These are phyloP conservation scores for Ilex paraguariensis DNA, from an alignment of 305 asterid species.

Conservation along the genomic window DNA sequence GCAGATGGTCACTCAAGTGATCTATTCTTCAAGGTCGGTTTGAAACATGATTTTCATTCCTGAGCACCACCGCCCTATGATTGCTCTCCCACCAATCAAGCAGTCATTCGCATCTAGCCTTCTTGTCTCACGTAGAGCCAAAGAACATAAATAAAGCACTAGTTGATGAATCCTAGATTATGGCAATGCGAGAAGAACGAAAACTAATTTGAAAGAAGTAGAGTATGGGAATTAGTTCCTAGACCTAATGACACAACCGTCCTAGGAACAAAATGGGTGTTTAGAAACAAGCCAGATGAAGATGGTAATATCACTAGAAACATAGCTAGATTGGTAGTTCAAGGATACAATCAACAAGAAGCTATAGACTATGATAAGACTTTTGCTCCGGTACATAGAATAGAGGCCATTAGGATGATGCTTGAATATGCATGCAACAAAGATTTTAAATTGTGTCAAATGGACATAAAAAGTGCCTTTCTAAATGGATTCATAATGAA, in stretches of 20 bases:
- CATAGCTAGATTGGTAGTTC: neutral
- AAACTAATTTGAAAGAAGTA: constrained; percentile 4
- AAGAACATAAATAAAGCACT: neutral
- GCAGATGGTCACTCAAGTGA: neutral
- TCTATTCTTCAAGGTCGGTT: too few relatives aligned
- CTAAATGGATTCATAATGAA: too few relatives aligned
- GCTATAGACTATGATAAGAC: neutral
- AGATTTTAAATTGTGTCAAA: neutral
- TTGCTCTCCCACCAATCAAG: too few relatives aligned
- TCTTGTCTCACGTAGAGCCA: neutral
- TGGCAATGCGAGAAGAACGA: neutral
- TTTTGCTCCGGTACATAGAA: neutral
- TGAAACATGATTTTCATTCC: too few relatives aligned
- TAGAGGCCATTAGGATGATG: constrained; percentile 1
- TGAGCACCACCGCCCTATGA: too few relatives aligned
- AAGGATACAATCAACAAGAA: constrained; percentile 1
- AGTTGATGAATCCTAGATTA: neutral
- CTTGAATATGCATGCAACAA: neutral
- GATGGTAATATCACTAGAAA: neutral
- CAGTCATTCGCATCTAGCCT: too few relatives aligned
- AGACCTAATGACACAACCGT: neutral
- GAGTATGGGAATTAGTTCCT: neutral
- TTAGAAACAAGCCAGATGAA: constrained; percentile 5
- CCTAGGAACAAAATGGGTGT: neutral
- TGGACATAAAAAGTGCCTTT: neutral